These are phyloP conservation scores for Xylaria longipes DNA, from an alignment of 495 filamentous ascomycete genomes.

Conservation along the genomic window DNA sequence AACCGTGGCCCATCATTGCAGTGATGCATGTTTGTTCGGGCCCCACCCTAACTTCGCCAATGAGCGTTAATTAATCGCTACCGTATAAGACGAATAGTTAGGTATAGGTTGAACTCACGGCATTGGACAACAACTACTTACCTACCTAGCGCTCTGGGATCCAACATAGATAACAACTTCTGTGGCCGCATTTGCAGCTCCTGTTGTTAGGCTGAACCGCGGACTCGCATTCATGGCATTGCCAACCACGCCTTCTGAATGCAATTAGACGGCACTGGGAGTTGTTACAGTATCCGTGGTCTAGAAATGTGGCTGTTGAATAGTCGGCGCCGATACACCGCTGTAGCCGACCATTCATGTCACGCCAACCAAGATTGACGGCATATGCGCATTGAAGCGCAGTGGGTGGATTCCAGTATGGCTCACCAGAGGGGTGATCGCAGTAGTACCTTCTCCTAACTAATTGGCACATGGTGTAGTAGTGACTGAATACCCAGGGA, in stretches of 20 bases:
- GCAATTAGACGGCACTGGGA: background rate
- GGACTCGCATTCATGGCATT: background rate
- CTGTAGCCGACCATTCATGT: background rate
- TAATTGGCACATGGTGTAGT: background rate
- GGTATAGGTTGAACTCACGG: background rate
- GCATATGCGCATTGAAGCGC: background rate
- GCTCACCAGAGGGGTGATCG: background rate
- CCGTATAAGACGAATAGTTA: background rate
- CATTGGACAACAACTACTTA: background rate
- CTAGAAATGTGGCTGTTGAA: background rate
- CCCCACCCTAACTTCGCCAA: background rate
- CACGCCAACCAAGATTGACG: background rate
- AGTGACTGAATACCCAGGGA: background rate
- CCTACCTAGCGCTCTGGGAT: no score
- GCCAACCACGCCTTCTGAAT: background rate
- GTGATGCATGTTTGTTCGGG: background rate
- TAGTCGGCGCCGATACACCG: background rate
- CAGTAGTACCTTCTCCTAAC: background rate
- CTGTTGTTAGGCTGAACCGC: background rate
- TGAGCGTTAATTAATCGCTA: background rate
- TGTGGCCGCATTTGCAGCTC: background rate
- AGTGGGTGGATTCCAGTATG: background rate
- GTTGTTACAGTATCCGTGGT: background rate
- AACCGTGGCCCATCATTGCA: background rate
- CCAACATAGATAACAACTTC: background rate